These are phyloP conservation scores for Corinectria fuckeliana DNA, from an alignment of 2,329 filamentous ascomycete species.

Conservation along the genomic window DNA sequence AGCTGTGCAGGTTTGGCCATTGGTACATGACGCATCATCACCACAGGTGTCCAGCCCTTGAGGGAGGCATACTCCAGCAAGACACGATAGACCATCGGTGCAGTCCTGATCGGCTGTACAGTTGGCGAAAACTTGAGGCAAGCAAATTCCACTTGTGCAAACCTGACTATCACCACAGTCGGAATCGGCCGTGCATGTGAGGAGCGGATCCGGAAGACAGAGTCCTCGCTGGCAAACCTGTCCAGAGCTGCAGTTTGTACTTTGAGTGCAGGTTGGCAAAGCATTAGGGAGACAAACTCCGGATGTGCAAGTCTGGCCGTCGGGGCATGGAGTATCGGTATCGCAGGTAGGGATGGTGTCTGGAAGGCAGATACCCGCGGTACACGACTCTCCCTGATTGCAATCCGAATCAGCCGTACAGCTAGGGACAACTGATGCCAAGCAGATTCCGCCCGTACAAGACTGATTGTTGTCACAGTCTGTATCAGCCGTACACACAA, in stretches of 20 bases:
- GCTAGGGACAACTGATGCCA: neutral
- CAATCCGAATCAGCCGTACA: neutral
- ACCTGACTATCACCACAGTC: neutral
- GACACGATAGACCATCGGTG: neutral
- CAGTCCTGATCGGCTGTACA: neutral
- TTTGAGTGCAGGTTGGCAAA: neutral
- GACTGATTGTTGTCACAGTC: neutral
- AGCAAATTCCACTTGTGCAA: conserved; percentile 3
- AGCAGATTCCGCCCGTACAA: neutral
- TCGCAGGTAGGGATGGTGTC: neutral
- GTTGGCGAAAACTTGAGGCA: neutral
- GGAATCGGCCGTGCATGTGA: neutral
- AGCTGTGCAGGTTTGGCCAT: neutral
- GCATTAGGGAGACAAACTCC: neutral
- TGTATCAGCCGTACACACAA: neutral
- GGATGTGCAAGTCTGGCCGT: neutral
- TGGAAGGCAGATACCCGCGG: neutral
- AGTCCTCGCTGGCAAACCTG: neutral
- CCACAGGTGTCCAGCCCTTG: neutral
- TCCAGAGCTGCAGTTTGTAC: neutral
- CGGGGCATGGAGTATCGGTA: neutral
- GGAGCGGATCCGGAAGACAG: neutral
- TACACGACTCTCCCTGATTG: neutral
- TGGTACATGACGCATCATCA: neutral
- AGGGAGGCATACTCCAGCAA: neutral